These are phyloP conservation scores for Klebsormidium nitens DNA, from an alignment of 139 green algal genomes.

Conservation along the genomic window DNA sequence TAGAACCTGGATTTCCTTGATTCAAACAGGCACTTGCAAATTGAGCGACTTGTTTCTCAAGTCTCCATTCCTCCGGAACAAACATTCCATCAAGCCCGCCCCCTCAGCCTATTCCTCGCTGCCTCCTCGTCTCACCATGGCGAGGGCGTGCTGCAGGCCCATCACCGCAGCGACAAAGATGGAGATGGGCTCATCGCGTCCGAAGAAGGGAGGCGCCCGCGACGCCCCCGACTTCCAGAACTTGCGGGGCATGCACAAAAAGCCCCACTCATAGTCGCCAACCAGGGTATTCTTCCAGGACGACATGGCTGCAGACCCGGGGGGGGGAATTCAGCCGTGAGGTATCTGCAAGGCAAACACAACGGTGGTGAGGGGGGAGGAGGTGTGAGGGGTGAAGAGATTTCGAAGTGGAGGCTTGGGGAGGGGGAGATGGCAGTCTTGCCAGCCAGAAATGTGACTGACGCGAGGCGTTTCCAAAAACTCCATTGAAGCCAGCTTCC, in stretches of 20 bases:
- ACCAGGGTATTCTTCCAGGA: constrained; percentile 25
- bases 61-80: no score
- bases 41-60: not conserved
- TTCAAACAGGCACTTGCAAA: not conserved
- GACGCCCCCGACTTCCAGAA: constrained; percentile 9
- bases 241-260: constrained; percentile 33
- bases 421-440: no score
- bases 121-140: constrained; percentile 40
- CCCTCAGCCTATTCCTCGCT: not conserved
- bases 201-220: constrained; percentile 34
- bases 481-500: no score
- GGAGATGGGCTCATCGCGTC: constrained; percentile 21
- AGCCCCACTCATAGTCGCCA: constrained; percentile 23
- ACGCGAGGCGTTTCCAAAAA: no score
- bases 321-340: no score
- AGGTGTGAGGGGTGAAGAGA: no score
- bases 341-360: no score
- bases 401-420: no score
- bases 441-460: no score
- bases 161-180: constrained; percentile 53
- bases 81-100: not conserved
- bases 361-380: no score
- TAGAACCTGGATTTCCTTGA: not conserved
- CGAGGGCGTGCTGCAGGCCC: constrained; percentile 64
- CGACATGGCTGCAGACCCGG: no score